A percentile compares a stretch with the other conserved stretches of the same genome.
These are phyloP conservation scores for Mortierella sp. DNA, from an alignment of 371 early-diverging fungal genomes.

Conservation along the genomic window DNA sequence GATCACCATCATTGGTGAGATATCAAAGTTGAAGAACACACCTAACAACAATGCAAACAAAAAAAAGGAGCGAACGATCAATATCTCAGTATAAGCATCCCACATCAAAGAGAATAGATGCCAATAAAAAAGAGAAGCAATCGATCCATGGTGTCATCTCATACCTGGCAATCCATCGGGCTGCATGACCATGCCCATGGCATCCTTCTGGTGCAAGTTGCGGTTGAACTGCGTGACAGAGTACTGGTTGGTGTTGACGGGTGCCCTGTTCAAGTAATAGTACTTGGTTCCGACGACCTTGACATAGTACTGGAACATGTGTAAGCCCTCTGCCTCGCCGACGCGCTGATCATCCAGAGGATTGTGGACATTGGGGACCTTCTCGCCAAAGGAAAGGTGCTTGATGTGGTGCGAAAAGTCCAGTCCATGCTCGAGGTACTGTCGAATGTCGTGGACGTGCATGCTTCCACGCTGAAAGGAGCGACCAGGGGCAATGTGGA, in stretches of 20 bases:
- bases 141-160: background rate
- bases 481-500: conserved; percentile 94
- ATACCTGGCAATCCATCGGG: conserved; percentile 72
- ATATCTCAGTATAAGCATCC: too few relatives aligned
- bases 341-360: conserved; percentile 82
- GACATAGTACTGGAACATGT: conserved; percentile 89
- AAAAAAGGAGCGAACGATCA: background rate
- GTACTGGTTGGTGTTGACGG: conserved; percentile 91
- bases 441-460: conserved; percentile 89
- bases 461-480: conserved; percentile 82
- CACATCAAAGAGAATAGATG: too few relatives aligned
- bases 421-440: conserved; percentile 70
- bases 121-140: background rate
- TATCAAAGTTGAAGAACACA: conserved; percentile 95
- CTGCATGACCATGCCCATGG: conserved; percentile 48
- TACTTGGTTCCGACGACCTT: conserved; percentile 95
- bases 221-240: conserved; percentile 89
- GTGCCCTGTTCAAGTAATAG: conserved; percentile 72
- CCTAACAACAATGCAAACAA: conserved; percentile 61
- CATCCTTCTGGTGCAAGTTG: conserved; percentile 45
- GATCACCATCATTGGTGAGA: conserved; percentile 96
- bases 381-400: conserved; percentile 85
- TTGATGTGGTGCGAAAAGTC: conserved; percentile 91
- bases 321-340: conserved; percentile 60
- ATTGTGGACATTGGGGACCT: conserved; percentile 73